These are phyloP conservation scores for Quercus glauca DNA, from an alignment of 306 rosid species.

Conservation along the genomic window DNA sequence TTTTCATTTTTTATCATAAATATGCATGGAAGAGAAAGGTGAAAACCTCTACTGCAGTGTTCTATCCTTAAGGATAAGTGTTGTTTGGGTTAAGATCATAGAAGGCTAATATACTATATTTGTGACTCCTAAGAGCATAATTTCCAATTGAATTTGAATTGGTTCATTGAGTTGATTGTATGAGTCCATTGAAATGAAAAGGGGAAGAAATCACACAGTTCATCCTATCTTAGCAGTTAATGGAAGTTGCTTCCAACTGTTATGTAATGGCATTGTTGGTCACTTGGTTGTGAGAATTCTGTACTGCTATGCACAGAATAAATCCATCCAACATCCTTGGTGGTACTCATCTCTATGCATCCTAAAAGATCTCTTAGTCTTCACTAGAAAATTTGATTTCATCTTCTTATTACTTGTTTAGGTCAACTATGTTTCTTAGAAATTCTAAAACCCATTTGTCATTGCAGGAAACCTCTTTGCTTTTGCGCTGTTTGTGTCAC, in stretches of 20 bases:
- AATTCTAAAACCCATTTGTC: conserved; percentile 6
- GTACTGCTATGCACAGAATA: background rate
- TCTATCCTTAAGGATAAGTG: background rate
- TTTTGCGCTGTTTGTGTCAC: conserved; percentile 36
- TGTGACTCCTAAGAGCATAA: background rate
- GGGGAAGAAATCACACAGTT: background rate
- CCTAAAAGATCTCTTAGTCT: background rate
- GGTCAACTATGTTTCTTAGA: background rate
- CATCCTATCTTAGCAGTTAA: background rate
- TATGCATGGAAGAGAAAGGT: background rate
- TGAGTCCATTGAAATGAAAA: background rate
- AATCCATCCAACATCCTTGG: background rate
- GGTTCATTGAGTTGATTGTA: background rate
- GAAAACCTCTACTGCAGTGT: background rate
- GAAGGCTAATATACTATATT: background rate
- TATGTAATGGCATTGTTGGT: background rate
- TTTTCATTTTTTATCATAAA: background rate
- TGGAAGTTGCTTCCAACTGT: background rate
- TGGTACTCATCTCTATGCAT: background rate
- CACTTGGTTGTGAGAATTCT: background rate
- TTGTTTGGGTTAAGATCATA: background rate
- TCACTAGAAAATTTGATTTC: background rate
- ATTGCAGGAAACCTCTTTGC: conserved; percentile 40
- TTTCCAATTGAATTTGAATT: background rate
- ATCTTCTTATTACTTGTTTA: background rate